phyloP scores from a whole-genome alignment of 257 asterid genomes.

The Salvia rosmarinus region DNA sequence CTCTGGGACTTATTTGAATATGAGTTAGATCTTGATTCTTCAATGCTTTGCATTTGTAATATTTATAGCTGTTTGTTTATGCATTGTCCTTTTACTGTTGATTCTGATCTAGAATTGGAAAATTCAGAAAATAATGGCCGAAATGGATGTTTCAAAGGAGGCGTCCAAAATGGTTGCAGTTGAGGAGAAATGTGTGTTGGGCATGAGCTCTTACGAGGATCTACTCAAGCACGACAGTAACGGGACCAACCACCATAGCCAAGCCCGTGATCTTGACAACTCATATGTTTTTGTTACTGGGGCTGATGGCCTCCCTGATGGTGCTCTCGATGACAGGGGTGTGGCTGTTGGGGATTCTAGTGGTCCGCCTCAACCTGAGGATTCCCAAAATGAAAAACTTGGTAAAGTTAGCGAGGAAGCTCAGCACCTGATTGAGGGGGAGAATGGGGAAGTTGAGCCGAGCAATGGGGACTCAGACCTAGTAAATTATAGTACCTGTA shows the following conservation, averaged over 20 bases:
- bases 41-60: slow-evolving; percentile 17
- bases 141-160: slow-evolving; percentile 42
- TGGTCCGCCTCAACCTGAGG: slow-evolving; percentile 13
- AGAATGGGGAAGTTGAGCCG: slow-evolving; percentile 22
- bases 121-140: slow-evolving; percentile 45
- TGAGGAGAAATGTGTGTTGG: slow-evolving; percentile 44
- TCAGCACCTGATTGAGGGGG: slow-evolving; percentile 18
- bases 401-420: slow-evolving; percentile 19
- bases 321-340: slow-evolving; percentile 26
- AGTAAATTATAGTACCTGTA: slow-evolving; percentile 11
- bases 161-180: slow-evolving; percentile 35
- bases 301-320: slow-evolving; percentile 39
- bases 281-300: slow-evolving; percentile 56
- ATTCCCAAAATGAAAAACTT: slow-evolving; percentile 26
- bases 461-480: slow-evolving; percentile 17
- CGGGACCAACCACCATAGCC: slow-evolving; percentile 40
- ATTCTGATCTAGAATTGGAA: slow-evolving; percentile 29
- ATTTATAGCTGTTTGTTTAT: slow-evolving; percentile 16
- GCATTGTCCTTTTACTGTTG: slow-evolving; percentile 32
- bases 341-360: slow-evolving; percentile 28
- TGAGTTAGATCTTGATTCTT: slow-evolving; percentile 27
- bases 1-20: slow-evolving; percentile 13
- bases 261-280: slow-evolving; percentile 44
- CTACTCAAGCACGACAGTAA: slow-evolving; percentile 39
- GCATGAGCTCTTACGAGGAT: slow-evolving; percentile 46